These are phyloP conservation scores for Penicillium sumatraense DNA, from an alignment of 2,329 filamentous ascomycete genomes.

Conservation along the genomic window DNA sequence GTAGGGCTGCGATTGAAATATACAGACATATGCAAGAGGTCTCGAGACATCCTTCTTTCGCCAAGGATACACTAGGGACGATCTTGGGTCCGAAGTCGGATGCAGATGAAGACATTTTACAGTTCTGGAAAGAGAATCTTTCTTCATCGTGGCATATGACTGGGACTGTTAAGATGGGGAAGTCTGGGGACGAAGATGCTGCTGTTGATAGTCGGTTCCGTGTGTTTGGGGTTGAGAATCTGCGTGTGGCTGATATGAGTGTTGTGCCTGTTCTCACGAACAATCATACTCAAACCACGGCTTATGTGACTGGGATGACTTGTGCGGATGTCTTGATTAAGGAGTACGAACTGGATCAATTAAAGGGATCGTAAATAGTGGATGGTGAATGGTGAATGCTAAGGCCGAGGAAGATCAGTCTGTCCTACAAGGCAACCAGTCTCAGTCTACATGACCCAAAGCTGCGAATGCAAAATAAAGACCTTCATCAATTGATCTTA, in stretches of 20 bases:
- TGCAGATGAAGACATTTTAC: constrained; percentile 59
- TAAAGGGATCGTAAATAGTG: too few relatives aligned
- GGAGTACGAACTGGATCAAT: constrained; percentile 46
- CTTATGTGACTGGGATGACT: constrained; percentile 59
- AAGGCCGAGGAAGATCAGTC: too few relatives aligned
- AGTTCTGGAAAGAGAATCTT: constrained; percentile 51
- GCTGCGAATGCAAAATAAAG: too few relatives aligned
- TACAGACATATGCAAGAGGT: constrained; percentile 51
- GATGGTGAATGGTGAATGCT: too few relatives aligned
- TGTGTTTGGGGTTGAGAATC: constrained; percentile 41
- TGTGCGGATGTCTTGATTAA: constrained; percentile 56
- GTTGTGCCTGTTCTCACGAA: constrained; percentile 48
- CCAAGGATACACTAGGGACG: constrained; percentile 49
- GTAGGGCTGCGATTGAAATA: constrained; percentile 54
- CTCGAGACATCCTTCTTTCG: constrained; percentile 49
- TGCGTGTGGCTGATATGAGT: constrained; percentile 52
- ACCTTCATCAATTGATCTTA: not conserved
- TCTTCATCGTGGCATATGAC: constrained; percentile 61
- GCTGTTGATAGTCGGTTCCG: constrained; percentile 54
- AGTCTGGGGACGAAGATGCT: constrained; percentile 44
- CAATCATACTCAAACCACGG: constrained; percentile 58
- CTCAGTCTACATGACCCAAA: not conserved
- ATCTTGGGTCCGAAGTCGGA: constrained; percentile 52
- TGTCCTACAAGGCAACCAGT: too few relatives aligned
- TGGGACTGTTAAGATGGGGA: constrained; percentile 64